Base-by-base conservation (phyloP, 2,329 filamentous ascomycete genomes). In the Diaporthe humulicola region DNA sequence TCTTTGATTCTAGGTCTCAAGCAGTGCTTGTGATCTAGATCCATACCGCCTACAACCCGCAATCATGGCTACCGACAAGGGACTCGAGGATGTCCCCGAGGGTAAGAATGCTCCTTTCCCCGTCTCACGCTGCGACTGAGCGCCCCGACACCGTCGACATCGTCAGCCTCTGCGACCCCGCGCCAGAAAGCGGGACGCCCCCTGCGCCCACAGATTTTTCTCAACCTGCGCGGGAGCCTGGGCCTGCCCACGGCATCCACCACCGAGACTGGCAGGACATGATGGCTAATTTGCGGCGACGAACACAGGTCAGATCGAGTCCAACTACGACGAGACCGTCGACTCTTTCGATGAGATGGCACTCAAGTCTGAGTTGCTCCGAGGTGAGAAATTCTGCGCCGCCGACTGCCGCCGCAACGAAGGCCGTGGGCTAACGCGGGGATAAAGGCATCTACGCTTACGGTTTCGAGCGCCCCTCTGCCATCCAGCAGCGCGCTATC, bases 311-410 rank as follows among this genome's bases (percentile, higher is more conserved):
- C 95, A 98, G 90, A 99, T 99, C 91, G 97, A 99, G 92, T 98
- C 96, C 86, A 99, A 99, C 95, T 99, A 98, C 90, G 97, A 99
- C 92, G 96, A 98, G 92, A 96, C 96, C 84, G 96, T 97, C 88
- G 97, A 99, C 89, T 98, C 95, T 77, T 99, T 99, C 89, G 97
- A 99, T 88, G 91, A 96, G 83, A 99, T 99, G 97, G 93, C 93
- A 89, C 92, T 99, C 84, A 98, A 97, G 92, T 85, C 95, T 79
- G 97, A 99, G 91, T 94, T 99, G 84, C 95, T 99, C 85, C 95
- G 97, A 89, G 97, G 92, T 93, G 90, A 87, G 90, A 74, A 75
- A 76, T 75, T 73, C 58, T 61, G 71, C 76, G 48, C 77, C 76
- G 70, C 66, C 78, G 75, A 70, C 70, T 70, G 74, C 77, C 69